Evolutionary conservation across 2,329 filamentous ascomycete genomes (phyloP).

Genomic region (Pseudocercospora cruenta): DNA sequence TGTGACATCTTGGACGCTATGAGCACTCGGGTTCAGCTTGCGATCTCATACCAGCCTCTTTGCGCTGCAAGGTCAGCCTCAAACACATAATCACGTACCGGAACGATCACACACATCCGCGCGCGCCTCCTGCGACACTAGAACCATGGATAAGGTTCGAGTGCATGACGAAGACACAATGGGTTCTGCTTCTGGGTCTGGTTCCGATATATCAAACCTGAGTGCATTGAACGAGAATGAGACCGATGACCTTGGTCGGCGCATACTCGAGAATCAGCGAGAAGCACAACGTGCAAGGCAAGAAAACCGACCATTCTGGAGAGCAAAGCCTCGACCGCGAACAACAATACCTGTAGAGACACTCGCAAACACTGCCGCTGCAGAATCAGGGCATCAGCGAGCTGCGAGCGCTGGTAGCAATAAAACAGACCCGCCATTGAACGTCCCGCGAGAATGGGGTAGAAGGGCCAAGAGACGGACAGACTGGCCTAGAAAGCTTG

Average conservation of each 20-base stretch:
- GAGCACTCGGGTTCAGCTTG: background rate
- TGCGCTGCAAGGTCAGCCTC: background rate
- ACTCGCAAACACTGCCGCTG: background rate
- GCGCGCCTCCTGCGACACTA: slow-evolving; percentile 4
- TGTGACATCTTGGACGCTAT: background rate
- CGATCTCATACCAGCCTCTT: background rate
- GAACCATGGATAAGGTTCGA: slow-evolving; percentile 32
- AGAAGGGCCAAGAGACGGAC: slow-evolving; percentile 44
- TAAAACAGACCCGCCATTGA: slow-evolving; percentile 48
- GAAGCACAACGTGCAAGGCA: slow-evolving; percentile 47
- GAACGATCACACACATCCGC: background rate
- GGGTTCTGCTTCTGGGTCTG: background rate
- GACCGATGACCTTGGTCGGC: slow-evolving; percentile 51
- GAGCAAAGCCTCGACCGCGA: slow-evolving; percentile 22
- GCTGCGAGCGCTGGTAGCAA: slow-evolving; percentile 39
- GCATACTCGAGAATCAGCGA: slow-evolving; percentile 48
- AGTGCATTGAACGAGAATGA: slow-evolving; percentile 42
- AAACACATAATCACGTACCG: background rate
- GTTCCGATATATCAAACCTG: slow-evolving; percentile 12
- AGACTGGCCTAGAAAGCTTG: slow-evolving; percentile 47
- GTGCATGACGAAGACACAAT: slow-evolving; percentile 29
- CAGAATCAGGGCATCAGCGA: slow-evolving; percentile 19
- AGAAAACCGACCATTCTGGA: slow-evolving; percentile 36
- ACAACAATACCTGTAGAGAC: slow-evolving; percentile 16
- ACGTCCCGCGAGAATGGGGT: slow-evolving; percentile 53